Percentiles rank a stretch among this genome's conserved stretches.
Evolutionary conservation across 352 stramenopile genomes (phyloP).

Genomic region (Phytophthora foliorum): DNA sequence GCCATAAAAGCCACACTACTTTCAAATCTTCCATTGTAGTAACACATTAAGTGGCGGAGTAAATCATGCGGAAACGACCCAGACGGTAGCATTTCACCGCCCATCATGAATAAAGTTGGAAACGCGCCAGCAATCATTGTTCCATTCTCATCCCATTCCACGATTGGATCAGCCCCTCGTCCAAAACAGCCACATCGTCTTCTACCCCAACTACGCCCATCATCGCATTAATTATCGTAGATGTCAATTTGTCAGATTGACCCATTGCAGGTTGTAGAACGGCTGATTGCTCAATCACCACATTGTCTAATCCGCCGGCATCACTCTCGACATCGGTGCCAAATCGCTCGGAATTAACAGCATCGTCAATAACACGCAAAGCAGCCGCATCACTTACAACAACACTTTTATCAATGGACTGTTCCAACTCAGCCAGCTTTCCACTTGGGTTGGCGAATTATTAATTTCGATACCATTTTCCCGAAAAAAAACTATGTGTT

Average conservation of each 20-base stretch:
- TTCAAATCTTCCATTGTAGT: slow-evolving; percentile 29
- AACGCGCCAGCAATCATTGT: slow-evolving; percentile 20
- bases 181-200: neutral
- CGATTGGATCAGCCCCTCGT: neutral
- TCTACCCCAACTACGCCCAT: neutral
- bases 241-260: neutral
- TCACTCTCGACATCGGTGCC: neutral
- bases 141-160: slow-evolving; percentile 25
- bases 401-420: too few species aligned
- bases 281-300: neutral
- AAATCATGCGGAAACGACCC: neutral
- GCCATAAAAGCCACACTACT: neutral
- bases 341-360: neutral
- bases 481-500: slow-evolving; percentile 18
- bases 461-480: slow-evolving; percentile 14
- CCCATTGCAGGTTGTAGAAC: neutral
- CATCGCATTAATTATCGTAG: slow-evolving; percentile 6
- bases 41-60: slow-evolving; percentile 15
- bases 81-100: neutral
- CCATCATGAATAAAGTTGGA: slow-evolving; percentile 17
- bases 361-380: neutral
- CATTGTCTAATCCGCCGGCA: neutral
- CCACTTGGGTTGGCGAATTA: neutral
- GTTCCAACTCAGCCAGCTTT: neutral
- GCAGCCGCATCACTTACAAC: neutral